Base-by-base conservation (phyloP, 192 early-diverging fungal species). In the Cladochytrium replicatum region DNA sequence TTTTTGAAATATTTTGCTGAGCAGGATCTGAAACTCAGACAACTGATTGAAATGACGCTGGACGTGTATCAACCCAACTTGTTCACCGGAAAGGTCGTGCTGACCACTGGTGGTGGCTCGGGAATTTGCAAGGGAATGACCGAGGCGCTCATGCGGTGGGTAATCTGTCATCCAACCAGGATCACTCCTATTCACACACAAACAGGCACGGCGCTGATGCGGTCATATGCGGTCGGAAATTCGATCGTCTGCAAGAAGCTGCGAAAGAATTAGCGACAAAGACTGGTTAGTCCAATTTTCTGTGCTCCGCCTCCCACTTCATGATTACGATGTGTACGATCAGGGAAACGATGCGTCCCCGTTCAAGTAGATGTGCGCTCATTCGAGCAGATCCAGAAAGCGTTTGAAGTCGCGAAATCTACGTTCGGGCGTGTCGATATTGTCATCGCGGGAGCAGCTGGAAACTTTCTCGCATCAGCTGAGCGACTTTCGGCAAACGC, bases 391-490 rank as follows among this genome's bases (percentile, higher is more conserved):
- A 32, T 88, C 19, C 69, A 79, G 43, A 64, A 51, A 11, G 85
- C 75, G 1, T 66, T 86, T 11, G 59, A 77, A 30, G 64, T 62
- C 41, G 64, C 78, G n/a, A 55, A 71, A 13, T 80, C 79, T 17
- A 57, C 59, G 29, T 86, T 66, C 40, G 86, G 84, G 9, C 58
- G 64, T 21, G 72, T 88, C 38, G 86, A 88, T 61, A 79, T 80
- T 31, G 55, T 83, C 7, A 65, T 81, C 41, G 68, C 66, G 44
- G 72, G 75, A 34, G 75, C 78, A 6, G 84, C 86, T 13, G 86
- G 86, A 21, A 88, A 88, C 63, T 88, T 88, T 48, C 58, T 88
- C 30, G 63, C 80, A 7, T 60, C 83, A 25, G 77, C 72, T 25
- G 74, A 82, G 40, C 52, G 71, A 23, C 62, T 88, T 4, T 81